Conservation (phyloP, 2,329 filamentous ascomycete genomes). For the Arthrobotrys megalospora region DNA sequence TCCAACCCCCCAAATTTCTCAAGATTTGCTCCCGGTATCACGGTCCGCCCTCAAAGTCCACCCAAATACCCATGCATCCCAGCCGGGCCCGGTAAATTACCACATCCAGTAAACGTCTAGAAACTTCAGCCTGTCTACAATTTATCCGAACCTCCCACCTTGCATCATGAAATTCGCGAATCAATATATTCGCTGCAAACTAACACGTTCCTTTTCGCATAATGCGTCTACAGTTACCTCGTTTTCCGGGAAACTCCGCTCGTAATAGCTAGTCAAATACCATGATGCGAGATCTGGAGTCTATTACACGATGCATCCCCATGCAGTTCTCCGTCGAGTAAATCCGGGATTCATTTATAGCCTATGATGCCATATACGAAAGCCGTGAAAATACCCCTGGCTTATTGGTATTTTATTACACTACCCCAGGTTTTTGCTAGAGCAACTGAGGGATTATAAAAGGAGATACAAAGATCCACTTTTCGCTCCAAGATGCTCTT, state of each 20-base stretch:
- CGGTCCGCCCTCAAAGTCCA: slow-evolving; percentile 47
- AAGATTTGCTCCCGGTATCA: slow-evolving; percentile 44
- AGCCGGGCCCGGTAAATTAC: slow-evolving; percentile 46
- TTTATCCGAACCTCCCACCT: slow-evolving; percentile 55
- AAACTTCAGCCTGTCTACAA: slow-evolving; percentile 58
- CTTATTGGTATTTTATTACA: background rate
- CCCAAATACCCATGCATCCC: slow-evolving; percentile 23
- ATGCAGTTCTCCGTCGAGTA: background rate
- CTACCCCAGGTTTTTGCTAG: slow-evolving; percentile 24
- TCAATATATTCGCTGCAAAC: slow-evolving; percentile 39
- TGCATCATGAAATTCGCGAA: slow-evolving; percentile 11
- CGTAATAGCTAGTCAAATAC: background rate
- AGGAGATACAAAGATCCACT: slow-evolving; percentile 25
- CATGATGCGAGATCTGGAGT: slow-evolving; percentile 44
- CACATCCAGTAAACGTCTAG: slow-evolving; percentile 61
- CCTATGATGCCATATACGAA: slow-evolving; percentile 43
- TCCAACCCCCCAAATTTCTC: slow-evolving; percentile 46
- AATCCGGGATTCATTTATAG: slow-evolving; percentile 48
- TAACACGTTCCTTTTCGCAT: slow-evolving; percentile 30
- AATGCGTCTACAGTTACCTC: background rate
- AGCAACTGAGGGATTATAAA: slow-evolving; percentile 36
- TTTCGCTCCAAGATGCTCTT: background rate
- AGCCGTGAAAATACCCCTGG: slow-evolving; percentile 7
- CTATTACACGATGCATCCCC: slow-evolving; percentile 40
- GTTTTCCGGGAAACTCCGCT: slow-evolving; percentile 3